These are phyloP conservation scores for Mycosarcoma mackinlayi DNA, from an alignment of 1,284 basidiomycete genomes.

Conservation along the genomic window DNA sequence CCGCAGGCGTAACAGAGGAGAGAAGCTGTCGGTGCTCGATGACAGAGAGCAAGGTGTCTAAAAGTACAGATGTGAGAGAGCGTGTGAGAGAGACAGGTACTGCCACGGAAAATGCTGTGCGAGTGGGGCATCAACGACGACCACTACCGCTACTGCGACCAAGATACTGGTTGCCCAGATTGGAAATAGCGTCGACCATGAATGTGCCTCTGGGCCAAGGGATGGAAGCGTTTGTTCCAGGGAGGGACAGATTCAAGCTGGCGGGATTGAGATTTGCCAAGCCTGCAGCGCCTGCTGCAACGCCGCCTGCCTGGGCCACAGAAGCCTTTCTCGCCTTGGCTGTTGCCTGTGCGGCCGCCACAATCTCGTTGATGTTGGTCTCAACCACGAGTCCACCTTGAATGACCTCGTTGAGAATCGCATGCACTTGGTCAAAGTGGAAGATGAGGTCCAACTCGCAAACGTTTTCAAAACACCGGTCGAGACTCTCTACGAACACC, in stretches of 20 bases:
- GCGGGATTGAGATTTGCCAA: constrained; percentile 24
- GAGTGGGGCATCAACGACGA: constrained; percentile 14
- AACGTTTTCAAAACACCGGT: constrained; percentile 96
- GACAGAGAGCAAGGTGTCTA: background rate
- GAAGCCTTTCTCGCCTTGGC: constrained; percentile 37
- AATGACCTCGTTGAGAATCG: constrained; percentile 92
- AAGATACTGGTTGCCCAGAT: constrained; percentile 44
- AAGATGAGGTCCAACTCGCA: constrained; percentile 99
- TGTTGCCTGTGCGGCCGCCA: constrained; percentile 70
- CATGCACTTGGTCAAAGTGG: constrained; percentile 97
- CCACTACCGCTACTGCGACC: constrained; percentile 27
- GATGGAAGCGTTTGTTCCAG: constrained; percentile 18
- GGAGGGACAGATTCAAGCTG: constrained; percentile 23
- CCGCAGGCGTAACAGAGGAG: too few species aligned
- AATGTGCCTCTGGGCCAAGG: constrained; percentile 48
- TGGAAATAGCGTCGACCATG: constrained; percentile 47
- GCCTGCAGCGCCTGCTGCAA: constrained; percentile 7
- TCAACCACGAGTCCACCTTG: constrained; percentile 98
- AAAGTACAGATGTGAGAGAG: constrained; percentile 28
- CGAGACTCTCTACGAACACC: constrained; percentile 97
- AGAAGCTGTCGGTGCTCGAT: too few species aligned
- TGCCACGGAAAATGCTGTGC: background rate
- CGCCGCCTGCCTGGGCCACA: constrained; percentile 11
- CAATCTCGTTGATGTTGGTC: constrained; percentile 93
- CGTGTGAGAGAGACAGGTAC: too few species aligned